Evolutionary conservation across 2,329 filamentous ascomycete genomes (phyloP).

Genomic region (Colletotrichum chlorophyti): DNA sequence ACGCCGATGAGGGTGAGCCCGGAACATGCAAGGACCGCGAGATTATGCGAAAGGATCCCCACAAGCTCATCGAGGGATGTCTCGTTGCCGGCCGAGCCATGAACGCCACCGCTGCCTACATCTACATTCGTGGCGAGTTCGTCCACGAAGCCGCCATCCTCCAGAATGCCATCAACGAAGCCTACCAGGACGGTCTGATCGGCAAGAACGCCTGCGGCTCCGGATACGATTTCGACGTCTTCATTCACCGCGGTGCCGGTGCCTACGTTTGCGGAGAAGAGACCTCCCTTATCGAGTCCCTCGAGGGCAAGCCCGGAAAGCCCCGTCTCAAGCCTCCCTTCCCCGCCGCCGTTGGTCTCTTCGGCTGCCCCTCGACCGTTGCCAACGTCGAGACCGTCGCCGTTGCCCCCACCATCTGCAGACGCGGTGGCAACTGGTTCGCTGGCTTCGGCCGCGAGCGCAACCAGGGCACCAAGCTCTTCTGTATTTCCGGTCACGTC

Average conservation of each 20-base stretch:
- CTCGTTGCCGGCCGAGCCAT: slow-evolving; percentile 95
- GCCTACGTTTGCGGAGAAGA: slow-evolving; percentile 99
- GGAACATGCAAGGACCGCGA: slow-evolving; percentile 99
- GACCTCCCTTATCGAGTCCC: slow-evolving; percentile 95
- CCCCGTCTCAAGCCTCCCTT: slow-evolving; percentile 98
- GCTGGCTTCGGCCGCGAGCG: slow-evolving; percentile 92
- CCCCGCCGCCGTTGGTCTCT: slow-evolving; percentile 95
- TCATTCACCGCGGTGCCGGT: slow-evolving; percentile 93
- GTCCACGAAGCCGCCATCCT: slow-evolving; percentile 93
- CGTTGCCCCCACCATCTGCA: slow-evolving; percentile 93
- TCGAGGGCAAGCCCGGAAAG: slow-evolving; percentile 99
- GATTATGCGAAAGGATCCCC: slow-evolving; percentile 99
- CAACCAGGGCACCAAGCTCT: slow-evolving; percentile 97
- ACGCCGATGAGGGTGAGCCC: slow-evolving; percentile 97
- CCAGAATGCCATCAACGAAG: slow-evolving; percentile 96
- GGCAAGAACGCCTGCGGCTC: slow-evolving; percentile 98
- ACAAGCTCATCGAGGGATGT: slow-evolving; percentile 98
- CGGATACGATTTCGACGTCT: slow-evolving; percentile 98
- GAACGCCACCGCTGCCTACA: slow-evolving; percentile 98
- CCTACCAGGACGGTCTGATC: slow-evolving; percentile 91
- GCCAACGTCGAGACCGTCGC: slow-evolving; percentile 98
- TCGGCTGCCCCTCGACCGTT: slow-evolving; percentile 97
- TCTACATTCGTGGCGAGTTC: slow-evolving; percentile 99
- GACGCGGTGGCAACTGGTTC: slow-evolving; percentile 93
- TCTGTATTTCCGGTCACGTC: slow-evolving; percentile 97